Percentiles rank a stretch among this genome's conserved stretches.
These are phyloP conservation scores for Kwoniella shandongensis DNA, from an alignment of 768 basidiomycete species.

Conservation along the genomic window DNA sequence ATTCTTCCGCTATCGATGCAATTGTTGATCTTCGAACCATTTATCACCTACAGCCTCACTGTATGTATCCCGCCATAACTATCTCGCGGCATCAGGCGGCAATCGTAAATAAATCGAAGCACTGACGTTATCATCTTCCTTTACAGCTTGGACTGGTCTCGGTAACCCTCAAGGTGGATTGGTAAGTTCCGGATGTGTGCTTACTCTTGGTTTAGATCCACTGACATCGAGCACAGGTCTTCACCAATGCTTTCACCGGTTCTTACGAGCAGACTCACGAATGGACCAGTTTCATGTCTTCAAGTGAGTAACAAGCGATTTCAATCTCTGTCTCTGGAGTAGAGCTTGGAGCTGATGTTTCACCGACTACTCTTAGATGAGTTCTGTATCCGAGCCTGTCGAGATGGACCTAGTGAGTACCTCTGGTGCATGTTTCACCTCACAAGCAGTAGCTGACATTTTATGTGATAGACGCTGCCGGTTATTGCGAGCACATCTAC, in stretches of 20 bases:
- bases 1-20: background rate
- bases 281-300: slow-evolving; percentile 50
- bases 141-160: slow-evolving; percentile 54
- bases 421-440: background rate
- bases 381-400: slow-evolving; percentile 50
- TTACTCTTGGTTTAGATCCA: too few species aligned
- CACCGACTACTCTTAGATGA: slow-evolving; percentile 7
- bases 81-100: too few species aligned
- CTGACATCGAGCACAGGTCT: too few species aligned
- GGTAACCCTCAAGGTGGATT: slow-evolving; percentile 56
- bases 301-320: too few species aligned
- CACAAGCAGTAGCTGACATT: slow-evolving; percentile 19
- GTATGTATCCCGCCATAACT: background rate
- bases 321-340: too few species aligned
- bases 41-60: slow-evolving; percentile 13
- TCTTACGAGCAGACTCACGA: slow-evolving; percentile 52
- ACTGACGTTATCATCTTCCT: background rate
- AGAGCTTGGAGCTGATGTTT: too few species aligned
- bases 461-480: slow-evolving; percentile 42
- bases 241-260: slow-evolving; percentile 55
- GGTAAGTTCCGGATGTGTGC: too few species aligned
- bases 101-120: too few species aligned
- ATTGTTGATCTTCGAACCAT: background rate
- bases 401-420: slow-evolving; percentile 36
- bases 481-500: slow-evolving; percentile 57